Conservation (phyloP, 139 green algal species). For the Tetradesmus lagerheimii region DNA sequence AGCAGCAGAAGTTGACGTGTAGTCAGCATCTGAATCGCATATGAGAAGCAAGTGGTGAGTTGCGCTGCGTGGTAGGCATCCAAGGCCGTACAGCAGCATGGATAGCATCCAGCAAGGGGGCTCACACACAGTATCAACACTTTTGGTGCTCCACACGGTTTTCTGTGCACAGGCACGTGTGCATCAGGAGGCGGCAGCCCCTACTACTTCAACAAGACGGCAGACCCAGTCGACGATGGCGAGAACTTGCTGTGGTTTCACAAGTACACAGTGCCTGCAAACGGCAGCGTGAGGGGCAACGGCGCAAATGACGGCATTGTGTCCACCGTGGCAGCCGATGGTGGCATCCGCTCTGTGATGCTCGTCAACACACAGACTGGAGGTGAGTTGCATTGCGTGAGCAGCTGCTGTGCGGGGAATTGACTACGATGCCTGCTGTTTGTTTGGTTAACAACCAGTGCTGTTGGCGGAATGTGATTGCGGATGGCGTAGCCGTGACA, state of each 20-base stretch:
- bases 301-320: slow-evolving; percentile 38
- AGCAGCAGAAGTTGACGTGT: too few species aligned
- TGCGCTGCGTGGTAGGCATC: too few species aligned
- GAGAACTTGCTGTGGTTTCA: slow-evolving; percentile 39
- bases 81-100: too few species aligned
- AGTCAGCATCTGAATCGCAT: too few species aligned
- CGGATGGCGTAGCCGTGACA: too few species aligned
- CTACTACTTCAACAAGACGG: slow-evolving; percentile 10
- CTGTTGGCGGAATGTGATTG: too few species aligned
- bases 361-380: slow-evolving; percentile 16
- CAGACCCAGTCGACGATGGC: not conserved
- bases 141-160: too few species aligned
- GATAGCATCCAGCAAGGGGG: too few species aligned
- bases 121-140: too few species aligned
- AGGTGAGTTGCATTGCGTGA: not conserved
- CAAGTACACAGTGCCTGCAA: not conserved
- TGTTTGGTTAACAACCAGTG: not conserved
- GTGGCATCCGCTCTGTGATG: not conserved
- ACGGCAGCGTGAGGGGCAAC: slow-evolving; percentile 4
- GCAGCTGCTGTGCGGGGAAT: too few species aligned
- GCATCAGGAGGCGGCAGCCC: not conserved
- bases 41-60: too few species aligned
- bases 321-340: not conserved
- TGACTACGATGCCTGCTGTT: not conserved
- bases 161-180: slow-evolving; percentile 18